Percentiles rank a stretch among this genome's conserved stretches.
phyloP scores from a whole-genome alignment of 805 yeast genomes.

The Suhomyces canberraensis region DNA sequence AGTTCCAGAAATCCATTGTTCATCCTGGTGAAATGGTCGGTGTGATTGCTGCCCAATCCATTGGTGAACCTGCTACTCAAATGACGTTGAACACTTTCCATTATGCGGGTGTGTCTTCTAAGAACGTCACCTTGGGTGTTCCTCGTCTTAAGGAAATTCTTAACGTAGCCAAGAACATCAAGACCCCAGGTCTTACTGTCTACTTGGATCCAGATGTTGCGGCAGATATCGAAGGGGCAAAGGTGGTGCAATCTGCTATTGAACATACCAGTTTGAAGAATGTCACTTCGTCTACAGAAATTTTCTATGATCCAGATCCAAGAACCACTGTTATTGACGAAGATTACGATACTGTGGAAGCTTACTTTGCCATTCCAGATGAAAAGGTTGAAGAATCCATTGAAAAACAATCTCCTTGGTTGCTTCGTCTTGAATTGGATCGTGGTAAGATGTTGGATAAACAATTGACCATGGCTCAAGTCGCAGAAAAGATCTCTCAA shows the following conservation, averaged over 20 bases:
- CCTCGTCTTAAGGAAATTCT: slow-evolving; percentile 97
- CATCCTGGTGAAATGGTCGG: slow-evolving; percentile 99
- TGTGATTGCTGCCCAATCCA: slow-evolving; percentile 94
- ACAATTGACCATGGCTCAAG: slow-evolving; percentile 96
- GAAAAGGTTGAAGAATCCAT: slow-evolving; percentile 93
- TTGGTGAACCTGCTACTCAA: slow-evolving; percentile 98
- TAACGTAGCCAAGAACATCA: slow-evolving; percentile 96
- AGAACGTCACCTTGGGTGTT: slow-evolving; percentile 94
- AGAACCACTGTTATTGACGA: slow-evolving; percentile 94
- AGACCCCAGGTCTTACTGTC: slow-evolving; percentile 99
- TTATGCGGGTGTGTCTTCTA: slow-evolving; percentile 96
- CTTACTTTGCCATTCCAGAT: slow-evolving; percentile 96
- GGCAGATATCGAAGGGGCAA: slow-evolving; percentile 88
- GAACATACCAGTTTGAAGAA: slow-evolving; percentile 94
- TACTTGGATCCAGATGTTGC: slow-evolving; percentile 79
- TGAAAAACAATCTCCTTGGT: slow-evolving; percentile 97
- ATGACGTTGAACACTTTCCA: slow-evolving; percentile 98
- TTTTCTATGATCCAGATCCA: slow-evolving; percentile 97
- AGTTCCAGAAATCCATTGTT: slow-evolving; percentile 85
- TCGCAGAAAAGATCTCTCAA: slow-evolving; percentile 90
- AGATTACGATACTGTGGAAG: slow-evolving; percentile 95
- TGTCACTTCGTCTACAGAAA: slow-evolving; percentile 96
- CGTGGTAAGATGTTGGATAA: slow-evolving; percentile 99
- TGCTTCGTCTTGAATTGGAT: slow-evolving; percentile 91
- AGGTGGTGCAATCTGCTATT: slow-evolving; percentile 91